Evolutionary conservation across 1,284 basidiomycete genomes (phyloP).

Genomic region (Fomitopsis palustris): DNA sequence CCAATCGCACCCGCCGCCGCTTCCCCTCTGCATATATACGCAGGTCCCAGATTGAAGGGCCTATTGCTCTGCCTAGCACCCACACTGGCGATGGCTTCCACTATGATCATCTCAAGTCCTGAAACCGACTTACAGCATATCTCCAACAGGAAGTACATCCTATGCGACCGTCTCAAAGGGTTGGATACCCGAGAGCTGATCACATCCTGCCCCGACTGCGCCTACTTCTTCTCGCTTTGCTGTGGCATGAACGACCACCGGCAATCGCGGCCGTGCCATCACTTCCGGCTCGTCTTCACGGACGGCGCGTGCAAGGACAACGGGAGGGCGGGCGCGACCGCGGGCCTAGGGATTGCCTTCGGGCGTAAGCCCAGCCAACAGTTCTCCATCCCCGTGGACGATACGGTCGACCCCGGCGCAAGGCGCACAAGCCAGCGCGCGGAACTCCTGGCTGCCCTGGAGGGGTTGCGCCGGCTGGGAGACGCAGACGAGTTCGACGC

Average conservation of each 20-base stretch:
- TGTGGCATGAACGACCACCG: not conserved
- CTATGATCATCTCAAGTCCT: too few relatives aligned
- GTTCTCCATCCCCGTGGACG: not conserved
- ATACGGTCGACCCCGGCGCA: not conserved
- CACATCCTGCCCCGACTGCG: not conserved
- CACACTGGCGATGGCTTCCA: too few relatives aligned
- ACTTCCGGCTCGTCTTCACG: not conserved
- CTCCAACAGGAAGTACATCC: not conserved
- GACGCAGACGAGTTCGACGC: not conserved
- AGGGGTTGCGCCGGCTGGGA: not conserved
- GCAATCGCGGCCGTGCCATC: not conserved
- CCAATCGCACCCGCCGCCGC: too few relatives aligned
- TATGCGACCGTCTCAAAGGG: not conserved
- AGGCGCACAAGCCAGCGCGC: not conserved
- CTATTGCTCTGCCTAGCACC: too few relatives aligned
- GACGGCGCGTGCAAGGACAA: not conserved
- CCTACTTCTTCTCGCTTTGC: not conserved
- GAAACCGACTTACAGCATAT: too few relatives aligned
- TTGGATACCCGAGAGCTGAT: not conserved
- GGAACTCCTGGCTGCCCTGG: not conserved
- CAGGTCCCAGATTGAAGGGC: too few relatives aligned
- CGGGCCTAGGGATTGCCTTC: not conserved
- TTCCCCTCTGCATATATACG: too few relatives aligned
- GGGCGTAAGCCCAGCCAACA: not conserved
- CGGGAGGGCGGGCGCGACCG: not conserved